Percentiles rank a stretch among this genome's conserved stretches.
Evolutionary conservation across 345 rosid species (phyloP).

Genomic region (Fremontodendron californicum): DNA sequence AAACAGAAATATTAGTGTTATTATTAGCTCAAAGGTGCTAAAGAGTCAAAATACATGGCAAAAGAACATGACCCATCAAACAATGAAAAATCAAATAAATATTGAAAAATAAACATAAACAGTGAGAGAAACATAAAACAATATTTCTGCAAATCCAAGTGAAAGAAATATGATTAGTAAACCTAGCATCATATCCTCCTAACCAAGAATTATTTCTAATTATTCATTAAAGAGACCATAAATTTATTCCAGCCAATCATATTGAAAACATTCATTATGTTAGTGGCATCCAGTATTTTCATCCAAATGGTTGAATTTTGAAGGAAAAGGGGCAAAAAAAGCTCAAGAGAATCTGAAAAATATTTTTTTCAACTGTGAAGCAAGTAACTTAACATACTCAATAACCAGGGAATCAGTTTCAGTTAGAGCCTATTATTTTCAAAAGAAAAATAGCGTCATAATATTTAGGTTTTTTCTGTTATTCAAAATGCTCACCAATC

Average conservation of each 20-base stretch:
- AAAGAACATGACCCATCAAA: neutral
- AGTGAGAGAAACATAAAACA: neutral
- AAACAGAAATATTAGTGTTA: constrained; percentile 20
- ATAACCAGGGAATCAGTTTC: neutral
- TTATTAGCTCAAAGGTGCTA: constrained; percentile 5
- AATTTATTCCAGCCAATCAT: neutral
- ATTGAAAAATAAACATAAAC: neutral
- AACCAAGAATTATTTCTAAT: neutral
- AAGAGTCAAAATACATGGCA: neutral
- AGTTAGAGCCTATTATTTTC: neutral
- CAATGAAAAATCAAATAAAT: neutral
- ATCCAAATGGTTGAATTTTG: neutral
- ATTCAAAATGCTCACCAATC: neutral
- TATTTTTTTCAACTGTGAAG: neutral
- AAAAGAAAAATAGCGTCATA: neutral
- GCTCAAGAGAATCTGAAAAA: too few species aligned
- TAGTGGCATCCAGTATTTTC: neutral
- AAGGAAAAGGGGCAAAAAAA: neutral
- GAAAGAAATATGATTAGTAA: neutral
- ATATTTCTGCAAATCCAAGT: neutral
- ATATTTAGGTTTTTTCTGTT: neutral
- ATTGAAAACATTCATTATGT: neutral
- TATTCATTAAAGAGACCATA: neutral
- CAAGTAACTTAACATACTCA: neutral
- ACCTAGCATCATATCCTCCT: neutral